Base-by-base conservation (phyloP, 257 asterid genomes). In the Pogostemon cablin region DNA sequence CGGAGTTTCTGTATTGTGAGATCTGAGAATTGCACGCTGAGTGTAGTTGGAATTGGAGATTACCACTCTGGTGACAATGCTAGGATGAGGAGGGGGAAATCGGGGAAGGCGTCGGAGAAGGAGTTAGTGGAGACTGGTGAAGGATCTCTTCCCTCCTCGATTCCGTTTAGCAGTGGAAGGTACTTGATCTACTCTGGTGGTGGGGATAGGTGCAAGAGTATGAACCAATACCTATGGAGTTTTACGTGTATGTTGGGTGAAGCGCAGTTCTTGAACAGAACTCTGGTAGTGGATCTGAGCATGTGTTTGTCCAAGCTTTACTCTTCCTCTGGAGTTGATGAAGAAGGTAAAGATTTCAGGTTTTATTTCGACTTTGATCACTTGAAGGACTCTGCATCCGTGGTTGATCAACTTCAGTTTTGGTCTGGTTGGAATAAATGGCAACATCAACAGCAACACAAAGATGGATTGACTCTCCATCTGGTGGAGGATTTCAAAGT, bases 11-110 rank as follows among this genome's bases (percentile, higher is more conserved):
- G 67, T 40, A 69, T 93, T 34, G 71, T 75, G 40, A 77, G 88
- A 76, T 76, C 49, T 1, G 86, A 86, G 40, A 84, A 93, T 78
- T 93, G 99, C 71, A 80, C 93, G 3, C 34, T 86, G 70, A 82
- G 83, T 49, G 88, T 95, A 71, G 83, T 78, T 40, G 82, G 81
- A 5, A 85, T 95, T 20, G 97, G 99, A 3, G 95, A 84, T 1
- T 95, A 85, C 78, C 95, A 85, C 78, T 95, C 99, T 0, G 99
- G 99, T 60, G 86, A 81, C 62, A 91, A 89, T 82, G 98, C 97
- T 0, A 80, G 93, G 77, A 91, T 86, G 88, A 86, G 37, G 72
- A 93, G 73, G 77, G 86, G 76, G 53, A 74, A 77, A 54, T 84
- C 68, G 75, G 76, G 25, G 15, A 68, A 35, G 38, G 64, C 44